phyloP scores from a whole-genome alignment of 2,329 filamentous ascomycete species.

The Penicillium hesseltinei region DNA sequence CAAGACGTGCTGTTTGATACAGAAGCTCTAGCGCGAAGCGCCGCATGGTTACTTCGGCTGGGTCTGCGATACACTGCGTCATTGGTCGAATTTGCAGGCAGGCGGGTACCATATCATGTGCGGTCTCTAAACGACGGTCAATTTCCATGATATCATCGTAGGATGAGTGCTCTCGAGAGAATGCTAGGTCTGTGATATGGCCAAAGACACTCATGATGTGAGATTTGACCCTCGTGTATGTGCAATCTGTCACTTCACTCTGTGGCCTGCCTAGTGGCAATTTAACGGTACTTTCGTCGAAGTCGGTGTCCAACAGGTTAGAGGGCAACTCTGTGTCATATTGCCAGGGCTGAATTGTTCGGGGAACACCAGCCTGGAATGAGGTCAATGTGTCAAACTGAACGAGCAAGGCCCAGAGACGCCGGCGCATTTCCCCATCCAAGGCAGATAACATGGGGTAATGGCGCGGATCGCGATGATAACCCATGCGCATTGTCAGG shows the following conservation, averaged over 20 bases:
- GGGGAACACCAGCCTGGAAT: conserved; percentile 64
- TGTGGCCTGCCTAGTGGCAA: conserved; percentile 56
- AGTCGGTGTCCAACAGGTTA: conserved; percentile 62
- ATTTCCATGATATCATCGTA: conserved; percentile 40
- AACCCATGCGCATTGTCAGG: conserved; percentile 62
- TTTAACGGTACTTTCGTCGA: conserved; percentile 49
- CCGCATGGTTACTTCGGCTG: conserved; percentile 52
- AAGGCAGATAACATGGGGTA: conserved; percentile 55
- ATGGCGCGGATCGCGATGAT: conserved; percentile 58
- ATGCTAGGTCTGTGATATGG: conserved; percentile 39
- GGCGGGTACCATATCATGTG: conserved; percentile 23
- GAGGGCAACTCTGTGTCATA: conserved; percentile 59
- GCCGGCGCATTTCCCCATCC: conserved; percentile 55
- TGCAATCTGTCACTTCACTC: conserved; percentile 51
- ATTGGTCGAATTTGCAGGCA: conserved; percentile 28
- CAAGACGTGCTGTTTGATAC: conserved; percentile 52
- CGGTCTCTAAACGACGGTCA: conserved; percentile 37
- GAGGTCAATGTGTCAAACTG: conserved; percentile 62
- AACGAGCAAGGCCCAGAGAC: conserved; percentile 41
- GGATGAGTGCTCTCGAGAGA: conserved; percentile 32
- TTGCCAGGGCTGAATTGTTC: conserved; percentile 59
- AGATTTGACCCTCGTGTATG: conserved; percentile 39
- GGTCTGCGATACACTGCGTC: conserved; percentile 46
- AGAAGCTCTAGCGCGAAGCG: conserved; percentile 53
- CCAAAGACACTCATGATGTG: conserved; percentile 39